Evolutionary conservation across 768 basidiomycete species (phyloP).

Genomic region (Pulveroboletus sp.): DNA sequence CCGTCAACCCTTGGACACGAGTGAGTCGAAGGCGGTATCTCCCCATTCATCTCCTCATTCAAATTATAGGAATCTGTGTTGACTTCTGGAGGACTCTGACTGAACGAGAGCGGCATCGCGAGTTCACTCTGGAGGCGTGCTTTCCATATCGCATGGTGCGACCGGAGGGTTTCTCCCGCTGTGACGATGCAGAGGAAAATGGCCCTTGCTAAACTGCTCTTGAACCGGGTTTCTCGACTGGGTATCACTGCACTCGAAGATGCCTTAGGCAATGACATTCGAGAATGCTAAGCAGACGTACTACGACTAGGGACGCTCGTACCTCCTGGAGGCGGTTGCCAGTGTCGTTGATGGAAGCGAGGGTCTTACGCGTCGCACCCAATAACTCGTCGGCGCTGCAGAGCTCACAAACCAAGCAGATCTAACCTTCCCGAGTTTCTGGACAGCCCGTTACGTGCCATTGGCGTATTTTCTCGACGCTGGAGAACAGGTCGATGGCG

Average conservation of each 20-base stretch:
- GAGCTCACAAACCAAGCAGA: slow-evolving; percentile 13
- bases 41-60: not conserved
- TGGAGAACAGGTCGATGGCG: slow-evolving; percentile 9
- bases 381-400: slow-evolving; percentile 6
- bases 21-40: not conserved
- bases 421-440: not conserved
- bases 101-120: not conserved
- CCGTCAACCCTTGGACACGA: not conserved
- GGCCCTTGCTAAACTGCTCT: slow-evolving; percentile 7
- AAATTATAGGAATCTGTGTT: not conserved
- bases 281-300: not conserved
- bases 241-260: not conserved
- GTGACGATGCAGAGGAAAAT: slow-evolving; percentile 3
- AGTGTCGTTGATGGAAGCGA: slow-evolving; percentile 4
- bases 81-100: not conserved
- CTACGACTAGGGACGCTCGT: not conserved
- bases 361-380: slow-evolving; percentile 1
- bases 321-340: slow-evolving; percentile 4
- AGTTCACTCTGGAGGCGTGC: slow-evolving; percentile 10
- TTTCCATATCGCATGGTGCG: slow-evolving; percentile 11
- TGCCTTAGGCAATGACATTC: not conserved
- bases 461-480: not conserved
- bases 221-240: slow-evolving; percentile 1
- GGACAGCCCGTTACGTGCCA: slow-evolving; percentile 3
- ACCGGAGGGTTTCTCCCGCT: slow-evolving; percentile 14